Base-by-base conservation (phyloP, 768 basidiomycete genomes). In the Xerocomus spinulosus region DNA sequence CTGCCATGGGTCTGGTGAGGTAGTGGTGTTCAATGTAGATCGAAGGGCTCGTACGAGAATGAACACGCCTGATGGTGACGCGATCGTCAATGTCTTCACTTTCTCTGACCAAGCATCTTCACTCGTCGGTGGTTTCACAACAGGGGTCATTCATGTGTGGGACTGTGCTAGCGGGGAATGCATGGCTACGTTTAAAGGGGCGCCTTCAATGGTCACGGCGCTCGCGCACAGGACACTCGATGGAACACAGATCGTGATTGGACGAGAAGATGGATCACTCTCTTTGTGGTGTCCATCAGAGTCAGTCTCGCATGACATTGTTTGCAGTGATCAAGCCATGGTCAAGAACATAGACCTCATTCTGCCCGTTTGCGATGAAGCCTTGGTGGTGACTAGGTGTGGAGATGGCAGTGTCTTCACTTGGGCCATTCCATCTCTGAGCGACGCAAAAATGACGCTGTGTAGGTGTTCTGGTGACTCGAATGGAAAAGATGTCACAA, bases 81-180 rank as follows among this genome's bases (percentile, higher is more conserved):
- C 7, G 10, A 32, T 34, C 1, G 26, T 50, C 17, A 34, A 26
- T 0, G 49, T 45, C 0, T 24, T 64, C 30, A 10, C 32, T 10
- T 64, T 63, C 41, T 61, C 61, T 7, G 41, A 37, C 9, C 46
- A 56, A 20, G 52, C 47, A 5, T 26, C 20, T 20, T 32, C 44
- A 7, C 46, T 64, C 33, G 50, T 58, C 20, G 57, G 62, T 0
- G 64, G 56, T 3, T 61, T 47, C n/a, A 2, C 44, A 23, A 20
- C 42, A 3, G 54, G 53, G 4, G 38, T 44, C 3, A 50, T 66
- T 8, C 49, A 26, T 0, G 17, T 66, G 15, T 66, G 59, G 63
- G 55, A 61, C 25, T 48, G 43, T 3, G 23, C 35, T 0, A 57
- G 44, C 24, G 58, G 62, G 5, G 14, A 33, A 14, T 57, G 48